phyloP scores from a whole-genome alignment of 495 filamentous ascomycete species.

The Penicillium daleae region DNA sequence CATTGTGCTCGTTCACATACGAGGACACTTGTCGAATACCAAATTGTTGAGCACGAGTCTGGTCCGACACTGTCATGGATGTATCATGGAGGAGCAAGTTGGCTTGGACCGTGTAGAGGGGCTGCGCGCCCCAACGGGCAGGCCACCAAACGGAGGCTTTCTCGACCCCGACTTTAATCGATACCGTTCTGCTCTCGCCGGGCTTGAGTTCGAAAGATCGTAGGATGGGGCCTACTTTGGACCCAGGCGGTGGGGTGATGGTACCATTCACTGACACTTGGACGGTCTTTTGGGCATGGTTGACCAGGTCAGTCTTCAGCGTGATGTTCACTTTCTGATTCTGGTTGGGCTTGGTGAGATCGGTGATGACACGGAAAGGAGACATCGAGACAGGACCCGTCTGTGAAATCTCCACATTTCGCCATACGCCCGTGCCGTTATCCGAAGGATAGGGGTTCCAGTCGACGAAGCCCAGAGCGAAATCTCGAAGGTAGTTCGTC shows the following conservation, averaged over 20 bases:
- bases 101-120: slow-evolving; percentile 62
- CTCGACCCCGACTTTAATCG: slow-evolving; percentile 42
- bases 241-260: slow-evolving; percentile 33
- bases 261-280: slow-evolving; percentile 42
- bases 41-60: slow-evolving; percentile 39
- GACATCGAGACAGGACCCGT: slow-evolving; percentile 59
- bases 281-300: slow-evolving; percentile 45
- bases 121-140: slow-evolving; percentile 72
- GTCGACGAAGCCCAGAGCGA: slow-evolving; percentile 64
- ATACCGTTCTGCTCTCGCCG: slow-evolving; percentile 42
- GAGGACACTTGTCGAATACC: slow-evolving; percentile 61
- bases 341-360: slow-evolving; percentile 36
- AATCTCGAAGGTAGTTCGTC: slow-evolving; percentile 61
- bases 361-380: slow-evolving; percentile 51
- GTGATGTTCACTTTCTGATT: slow-evolving; percentile 40
- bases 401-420: slow-evolving; percentile 60
- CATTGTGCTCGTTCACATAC: slow-evolving; percentile 54
- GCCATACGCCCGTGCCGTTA: slow-evolving; percentile 65
- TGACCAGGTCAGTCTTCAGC: slow-evolving; percentile 52
- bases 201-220: slow-evolving; percentile 43
- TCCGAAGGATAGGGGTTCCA: slow-evolving; percentile 68
- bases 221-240: slow-evolving; percentile 23
- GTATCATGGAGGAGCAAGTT: slow-evolving; percentile 36
- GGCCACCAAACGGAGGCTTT: slow-evolving; percentile 79
- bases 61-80: slow-evolving; percentile 46